Percentiles rank a stretch among this genome's conserved stretches.
Evolutionary conservation across 768 basidiomycete genomes (phyloP).

Genomic region (Ephemerocybe angulata): DNA sequence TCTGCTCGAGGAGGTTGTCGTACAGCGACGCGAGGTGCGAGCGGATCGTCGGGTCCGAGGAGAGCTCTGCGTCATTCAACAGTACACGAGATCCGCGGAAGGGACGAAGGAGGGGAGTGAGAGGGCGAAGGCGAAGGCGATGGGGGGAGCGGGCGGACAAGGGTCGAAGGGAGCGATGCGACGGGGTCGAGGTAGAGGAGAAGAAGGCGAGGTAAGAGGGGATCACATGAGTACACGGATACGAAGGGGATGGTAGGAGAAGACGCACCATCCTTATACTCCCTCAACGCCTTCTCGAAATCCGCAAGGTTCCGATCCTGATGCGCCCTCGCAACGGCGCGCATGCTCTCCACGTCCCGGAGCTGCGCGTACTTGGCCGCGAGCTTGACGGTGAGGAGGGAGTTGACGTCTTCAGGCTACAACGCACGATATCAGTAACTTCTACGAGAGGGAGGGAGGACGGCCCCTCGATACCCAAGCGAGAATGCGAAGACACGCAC

Average conservation of each 20-base stretch:
- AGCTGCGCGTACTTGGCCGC: conserved; percentile 84
- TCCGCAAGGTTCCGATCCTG: conserved; percentile 85
- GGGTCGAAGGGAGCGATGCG: neutral
- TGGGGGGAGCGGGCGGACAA: neutral
- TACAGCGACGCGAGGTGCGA: conserved; percentile 92
- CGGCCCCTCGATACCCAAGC: neutral
- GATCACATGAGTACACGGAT: neutral
- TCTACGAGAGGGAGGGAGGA: neutral
- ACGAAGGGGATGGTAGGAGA: too few relatives aligned
- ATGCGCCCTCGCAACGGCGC: conserved; percentile 91
- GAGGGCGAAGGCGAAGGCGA: neutral
- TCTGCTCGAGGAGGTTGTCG: conserved; percentile 95
- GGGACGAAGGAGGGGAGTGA: neutral
- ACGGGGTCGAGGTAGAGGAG: neutral
- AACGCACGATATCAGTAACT: neutral
- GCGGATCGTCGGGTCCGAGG: conserved; percentile 92
- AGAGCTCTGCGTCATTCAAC: conserved; percentile 90
- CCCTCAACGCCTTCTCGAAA: conserved; percentile 83
- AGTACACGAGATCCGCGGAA: too few relatives aligned
- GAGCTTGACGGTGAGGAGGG: conserved; percentile 82
- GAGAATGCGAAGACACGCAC: conserved; percentile 42
- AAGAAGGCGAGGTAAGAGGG: neutral
- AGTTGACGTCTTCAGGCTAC: conserved; percentile 91
- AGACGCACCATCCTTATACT: conserved; percentile 70
- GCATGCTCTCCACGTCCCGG: conserved; percentile 93